Evolutionary conservation across 208 protist genomes (phyloP), one percentile per base, ranked within the genome.

Genomic region (Leishmania guyanensis): DNA sequence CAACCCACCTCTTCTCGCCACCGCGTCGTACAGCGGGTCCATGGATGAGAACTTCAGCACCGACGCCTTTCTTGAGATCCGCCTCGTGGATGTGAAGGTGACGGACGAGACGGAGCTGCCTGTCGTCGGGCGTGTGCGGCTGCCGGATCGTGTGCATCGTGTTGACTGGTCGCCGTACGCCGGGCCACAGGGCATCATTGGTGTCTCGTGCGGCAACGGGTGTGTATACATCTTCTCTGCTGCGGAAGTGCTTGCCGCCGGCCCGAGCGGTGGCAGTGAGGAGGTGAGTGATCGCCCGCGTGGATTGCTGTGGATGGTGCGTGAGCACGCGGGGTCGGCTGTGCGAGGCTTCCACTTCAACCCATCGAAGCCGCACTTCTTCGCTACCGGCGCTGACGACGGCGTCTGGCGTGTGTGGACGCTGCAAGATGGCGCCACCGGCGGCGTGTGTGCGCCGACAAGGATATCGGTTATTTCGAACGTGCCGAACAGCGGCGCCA

Each of bases 341-440:
- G 95, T 99, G 33, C 90, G 92, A 50, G 91, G 91, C 1, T 95
- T 98, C 56, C 97, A 99, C 79, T 99, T 99, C 87, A 99, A 99
- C 89, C 81, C 89, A 10, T 85, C 90, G 8, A 93, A 99, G 86
- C 88, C 92, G 36, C 92, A 95, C 75, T 93, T 98, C 80, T 86
- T 97, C 66, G 92, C 90, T 33, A 93, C 90, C 48, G 92, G 89
- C 22, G 88, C 69, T 14, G 91, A 97, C 58, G 88, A 94, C 74
- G 90, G 91, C 5, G 80, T 88, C 22, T 94, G 92, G 89, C 94
- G 90, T 78, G 94, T 99, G 74, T 99, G 97, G 97, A 96, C 94
- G 82, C 81, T 99, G 50, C 88, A 91, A 26, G 89, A 96, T 74
- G 91, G 93, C 12, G 75, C 91, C 3, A 90, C 96, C 64, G 91